These are phyloP conservation scores for Neurospora sp. DNA, from an alignment of 495 filamentous ascomycete species.

Conservation along the genomic window DNA sequence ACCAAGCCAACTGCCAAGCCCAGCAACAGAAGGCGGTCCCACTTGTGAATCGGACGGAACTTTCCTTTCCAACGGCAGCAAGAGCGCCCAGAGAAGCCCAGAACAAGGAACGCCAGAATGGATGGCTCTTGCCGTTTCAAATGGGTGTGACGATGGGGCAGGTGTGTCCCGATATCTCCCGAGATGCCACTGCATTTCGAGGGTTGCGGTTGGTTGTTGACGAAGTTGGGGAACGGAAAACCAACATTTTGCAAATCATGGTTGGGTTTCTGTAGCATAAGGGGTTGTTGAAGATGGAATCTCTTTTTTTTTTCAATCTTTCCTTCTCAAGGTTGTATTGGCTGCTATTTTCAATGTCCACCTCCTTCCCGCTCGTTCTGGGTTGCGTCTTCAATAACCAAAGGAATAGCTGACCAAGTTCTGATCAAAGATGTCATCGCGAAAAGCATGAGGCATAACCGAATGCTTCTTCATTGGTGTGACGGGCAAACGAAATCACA, in stretches of 20 bases:
- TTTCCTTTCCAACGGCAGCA: not conserved
- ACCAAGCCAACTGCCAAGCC: not conserved
- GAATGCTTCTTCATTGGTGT: not conserved
- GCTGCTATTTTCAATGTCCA: not conserved
- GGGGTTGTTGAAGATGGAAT: not conserved
- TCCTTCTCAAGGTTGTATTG: not conserved
- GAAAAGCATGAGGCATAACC: not conserved
- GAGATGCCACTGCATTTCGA: not conserved
- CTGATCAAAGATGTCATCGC: not conserved
- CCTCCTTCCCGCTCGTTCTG: not conserved
- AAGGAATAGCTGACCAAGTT: not conserved
- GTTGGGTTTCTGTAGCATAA: not conserved
- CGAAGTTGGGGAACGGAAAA: not conserved
- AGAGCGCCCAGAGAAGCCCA: not conserved
- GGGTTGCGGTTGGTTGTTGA: not conserved
- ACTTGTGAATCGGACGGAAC: not conserved
- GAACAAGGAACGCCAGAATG: not conserved
- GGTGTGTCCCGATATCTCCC: slow-evolving; percentile 10
- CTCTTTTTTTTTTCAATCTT: not conserved
- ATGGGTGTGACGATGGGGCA: slow-evolving; percentile 3
- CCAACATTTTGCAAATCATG: not conserved
- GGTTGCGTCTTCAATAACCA: not conserved
- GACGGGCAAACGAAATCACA: not conserved
- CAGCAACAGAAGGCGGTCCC: not conserved
- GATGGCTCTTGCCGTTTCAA: not conserved